These are phyloP conservation scores for Lagenaria siceraria DNA, from an alignment of 306 rosid species.

Conservation along the genomic window DNA sequence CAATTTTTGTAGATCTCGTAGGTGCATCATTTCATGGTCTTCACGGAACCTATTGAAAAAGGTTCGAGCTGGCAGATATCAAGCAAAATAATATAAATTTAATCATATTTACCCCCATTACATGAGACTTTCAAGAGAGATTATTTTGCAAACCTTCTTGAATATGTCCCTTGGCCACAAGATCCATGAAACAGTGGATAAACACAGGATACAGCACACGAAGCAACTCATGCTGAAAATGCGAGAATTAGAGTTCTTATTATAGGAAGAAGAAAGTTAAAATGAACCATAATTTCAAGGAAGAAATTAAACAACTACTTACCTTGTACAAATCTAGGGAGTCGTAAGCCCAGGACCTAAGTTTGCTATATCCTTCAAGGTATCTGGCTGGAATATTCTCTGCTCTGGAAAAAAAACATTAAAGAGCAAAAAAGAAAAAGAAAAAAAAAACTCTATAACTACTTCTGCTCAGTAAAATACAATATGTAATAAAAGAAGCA, in stretches of 20 bases:
- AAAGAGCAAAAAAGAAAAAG: background rate
- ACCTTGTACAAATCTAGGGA: constrained; percentile 86
- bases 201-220: constrained; percentile 95
- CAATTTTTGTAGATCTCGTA: constrained; percentile 74
- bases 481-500: background rate
- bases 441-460: background rate
- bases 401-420: constrained; percentile 24
- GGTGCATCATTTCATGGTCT: constrained; percentile 88
- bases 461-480: background rate
- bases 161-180: constrained; percentile 86
- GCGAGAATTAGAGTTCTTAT: background rate
- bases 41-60: constrained; percentile 73
- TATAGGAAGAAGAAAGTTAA: background rate
- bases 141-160: constrained; percentile 54
- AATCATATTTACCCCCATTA: background rate
- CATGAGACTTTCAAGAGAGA: background rate
- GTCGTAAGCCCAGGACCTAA: constrained; percentile 72
- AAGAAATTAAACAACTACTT: background rate
- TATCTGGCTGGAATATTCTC: constrained; percentile 67
- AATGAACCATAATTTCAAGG: background rate
- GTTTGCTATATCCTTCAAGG: constrained; percentile 73
- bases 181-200: constrained; percentile 93
- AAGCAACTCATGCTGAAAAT: constrained; percentile 82
- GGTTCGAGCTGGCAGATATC: constrained; percentile 44
- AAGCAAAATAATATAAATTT: constrained; percentile 13